Evolutionary conservation across 164 flowering plant genomes (phyloP).

Genomic region (Annona cherimola): DNA sequence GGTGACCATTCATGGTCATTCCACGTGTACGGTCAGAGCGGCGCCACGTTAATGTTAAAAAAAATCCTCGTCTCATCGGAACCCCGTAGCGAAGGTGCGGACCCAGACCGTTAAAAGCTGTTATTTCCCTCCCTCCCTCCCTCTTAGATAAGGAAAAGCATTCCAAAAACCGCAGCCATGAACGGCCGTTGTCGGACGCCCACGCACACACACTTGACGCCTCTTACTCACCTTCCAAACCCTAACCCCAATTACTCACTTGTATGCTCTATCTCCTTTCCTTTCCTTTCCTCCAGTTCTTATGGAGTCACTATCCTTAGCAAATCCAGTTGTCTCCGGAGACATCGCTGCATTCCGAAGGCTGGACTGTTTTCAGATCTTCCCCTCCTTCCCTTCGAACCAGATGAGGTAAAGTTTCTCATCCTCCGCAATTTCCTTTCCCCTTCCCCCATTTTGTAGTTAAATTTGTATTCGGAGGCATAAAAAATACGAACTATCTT

Average conservation of each 20-base stretch:
- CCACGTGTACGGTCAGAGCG: not conserved
- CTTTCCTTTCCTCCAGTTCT: not conserved
- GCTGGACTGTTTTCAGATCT: slow-evolving; percentile 2
- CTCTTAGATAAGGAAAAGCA: not conserved
- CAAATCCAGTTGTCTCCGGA: not conserved
- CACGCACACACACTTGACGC: not conserved
- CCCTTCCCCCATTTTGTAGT: not conserved
- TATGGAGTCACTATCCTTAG: not conserved
- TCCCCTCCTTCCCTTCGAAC: slow-evolving; percentile 21
- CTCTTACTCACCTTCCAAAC: not conserved
- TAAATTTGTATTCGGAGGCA: not conserved
- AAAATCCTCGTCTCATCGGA: not conserved
- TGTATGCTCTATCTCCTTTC: not conserved
- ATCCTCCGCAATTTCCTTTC: not conserved
- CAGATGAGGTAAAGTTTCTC: slow-evolving; percentile 10
- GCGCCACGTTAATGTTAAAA: not conserved
- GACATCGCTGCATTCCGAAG: not conserved
- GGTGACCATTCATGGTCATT: too few species aligned
- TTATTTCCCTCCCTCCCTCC: not conserved
- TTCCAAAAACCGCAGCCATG: not conserved
- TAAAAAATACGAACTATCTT: not conserved
- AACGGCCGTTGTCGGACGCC: not conserved
- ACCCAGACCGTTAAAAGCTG: not conserved
- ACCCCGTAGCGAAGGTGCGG: not conserved
- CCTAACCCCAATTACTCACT: not conserved